Conservation (phyloP, 805 yeast genomes). For the Huiozyma naganishii region DNA sequence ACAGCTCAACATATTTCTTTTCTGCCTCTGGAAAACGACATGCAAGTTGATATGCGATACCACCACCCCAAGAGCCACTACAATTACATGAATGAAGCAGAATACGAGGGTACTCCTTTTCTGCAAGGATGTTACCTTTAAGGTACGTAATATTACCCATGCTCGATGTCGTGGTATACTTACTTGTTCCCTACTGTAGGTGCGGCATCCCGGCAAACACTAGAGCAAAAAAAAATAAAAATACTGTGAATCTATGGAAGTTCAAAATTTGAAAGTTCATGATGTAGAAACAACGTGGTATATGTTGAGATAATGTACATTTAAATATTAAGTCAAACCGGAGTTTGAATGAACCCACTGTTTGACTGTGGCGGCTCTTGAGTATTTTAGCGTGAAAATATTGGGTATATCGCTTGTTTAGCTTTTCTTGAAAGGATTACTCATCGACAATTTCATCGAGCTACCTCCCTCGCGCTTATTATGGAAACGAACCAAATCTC, state of each 20-base stretch:
- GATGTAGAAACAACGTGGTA: too few relatives aligned
- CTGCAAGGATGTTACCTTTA: constrained; percentile 13
- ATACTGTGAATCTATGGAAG: too few relatives aligned
- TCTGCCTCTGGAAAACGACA: constrained; percentile 48
- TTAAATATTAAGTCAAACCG: too few relatives aligned
- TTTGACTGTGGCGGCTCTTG: too few relatives aligned
- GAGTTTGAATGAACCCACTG: too few relatives aligned
- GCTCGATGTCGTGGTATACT: not conserved
- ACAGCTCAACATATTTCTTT: constrained; percentile 30
- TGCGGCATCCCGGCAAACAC: too few relatives aligned
- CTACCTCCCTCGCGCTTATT: constrained; percentile 31
- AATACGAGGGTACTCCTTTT: constrained; percentile 28
- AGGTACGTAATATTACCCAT: constrained; percentile 11
- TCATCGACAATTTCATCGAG: constrained; percentile 7
- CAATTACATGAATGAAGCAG: constrained; percentile 77
- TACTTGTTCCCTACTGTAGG: too few relatives aligned
- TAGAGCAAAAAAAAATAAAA: too few relatives aligned
- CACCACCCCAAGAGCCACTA: constrained; percentile 77
- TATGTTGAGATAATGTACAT: too few relatives aligned
- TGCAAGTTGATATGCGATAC: constrained; percentile 55
- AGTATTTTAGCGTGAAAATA: too few relatives aligned
- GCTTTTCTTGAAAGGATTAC: constrained; percentile 5
- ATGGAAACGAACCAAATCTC: constrained; percentile 31
- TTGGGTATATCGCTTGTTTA: not conserved
- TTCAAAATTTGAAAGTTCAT: too few relatives aligned